These are phyloP conservation scores for Diphasiastrum complanatum DNA, from an alignment of 83 land plant species.

Conservation along the genomic window DNA sequence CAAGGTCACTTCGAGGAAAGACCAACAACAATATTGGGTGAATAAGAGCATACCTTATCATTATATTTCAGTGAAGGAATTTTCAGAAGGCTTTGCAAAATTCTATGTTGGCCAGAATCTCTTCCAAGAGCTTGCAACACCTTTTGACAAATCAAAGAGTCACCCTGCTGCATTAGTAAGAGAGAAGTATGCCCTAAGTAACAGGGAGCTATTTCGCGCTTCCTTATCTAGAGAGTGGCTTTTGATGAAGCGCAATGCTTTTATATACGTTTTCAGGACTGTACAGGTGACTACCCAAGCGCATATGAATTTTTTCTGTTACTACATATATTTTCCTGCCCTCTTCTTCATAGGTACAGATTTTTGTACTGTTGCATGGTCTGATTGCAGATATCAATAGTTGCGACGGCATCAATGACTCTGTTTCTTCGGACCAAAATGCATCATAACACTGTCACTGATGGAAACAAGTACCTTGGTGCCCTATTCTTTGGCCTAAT, in stretches of 20 bases:
- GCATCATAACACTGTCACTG: constrained; percentile 20
- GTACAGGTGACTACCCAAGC: not conserved
- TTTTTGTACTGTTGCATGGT: not conserved
- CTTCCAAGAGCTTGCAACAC: constrained; percentile 5
- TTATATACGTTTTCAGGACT: constrained; percentile 4
- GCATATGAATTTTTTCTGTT: no score
- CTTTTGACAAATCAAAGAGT: constrained; percentile 8
- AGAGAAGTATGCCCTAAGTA: not conserved
- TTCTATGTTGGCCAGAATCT: constrained; percentile 1
- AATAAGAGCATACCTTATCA: not conserved
- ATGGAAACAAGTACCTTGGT: constrained; percentile 43
- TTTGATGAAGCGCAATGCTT: constrained; percentile 18
- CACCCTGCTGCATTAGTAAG: constrained; percentile 18
- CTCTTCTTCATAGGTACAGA: not conserved
- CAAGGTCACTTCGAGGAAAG: constrained; percentile 15
- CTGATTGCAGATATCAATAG: constrained; percentile 22
- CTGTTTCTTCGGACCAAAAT: constrained; percentile 48
- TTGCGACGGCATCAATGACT: constrained; percentile 30
- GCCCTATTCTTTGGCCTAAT: constrained; percentile 41
- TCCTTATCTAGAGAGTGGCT: constrained; percentile 21
- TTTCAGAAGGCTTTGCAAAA: constrained; percentile 5
- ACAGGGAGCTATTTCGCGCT: constrained; percentile 12
- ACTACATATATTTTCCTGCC: not conserved
- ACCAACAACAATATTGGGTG: constrained; percentile 16
- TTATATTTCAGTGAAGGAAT: constrained; percentile 4